Conservation (phyloP, 192 early-diverging fungal species). For the Allomyces macrogynus region DNA sequence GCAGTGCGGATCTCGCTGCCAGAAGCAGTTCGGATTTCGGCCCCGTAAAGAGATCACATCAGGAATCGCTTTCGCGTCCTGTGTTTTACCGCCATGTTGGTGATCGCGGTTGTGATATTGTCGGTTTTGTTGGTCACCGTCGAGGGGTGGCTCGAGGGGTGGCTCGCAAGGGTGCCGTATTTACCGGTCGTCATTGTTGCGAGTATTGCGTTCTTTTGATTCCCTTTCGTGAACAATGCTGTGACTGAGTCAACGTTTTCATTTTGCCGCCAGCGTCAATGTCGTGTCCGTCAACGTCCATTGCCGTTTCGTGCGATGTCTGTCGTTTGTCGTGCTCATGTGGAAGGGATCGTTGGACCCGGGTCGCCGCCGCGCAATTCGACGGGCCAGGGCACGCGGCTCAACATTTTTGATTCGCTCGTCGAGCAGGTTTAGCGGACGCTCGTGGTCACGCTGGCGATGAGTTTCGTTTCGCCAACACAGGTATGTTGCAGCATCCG, state of each 20-base stretch:
- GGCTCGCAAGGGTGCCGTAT: neutral
- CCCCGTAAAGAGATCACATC: too few relatives aligned
- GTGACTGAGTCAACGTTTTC: neutral
- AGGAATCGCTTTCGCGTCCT: neutral
- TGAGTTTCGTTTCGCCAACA: too few relatives aligned
- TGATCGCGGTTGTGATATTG: neutral
- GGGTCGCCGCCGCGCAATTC: neutral
- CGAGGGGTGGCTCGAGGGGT: neutral
- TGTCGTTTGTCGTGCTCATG: neutral
- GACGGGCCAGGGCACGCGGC: neutral
- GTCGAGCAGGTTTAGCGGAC: neutral
- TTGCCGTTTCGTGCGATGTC: neutral
- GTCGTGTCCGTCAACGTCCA: neutral
- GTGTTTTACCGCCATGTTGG: neutral
- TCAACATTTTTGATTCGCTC: neutral
- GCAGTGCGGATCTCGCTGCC: too few relatives aligned
- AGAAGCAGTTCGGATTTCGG: too few relatives aligned
- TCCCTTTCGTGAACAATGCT: too few relatives aligned
- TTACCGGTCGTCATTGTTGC: neutral
- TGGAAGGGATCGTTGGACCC: neutral
- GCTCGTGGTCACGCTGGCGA: neutral
- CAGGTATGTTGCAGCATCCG: too few relatives aligned
- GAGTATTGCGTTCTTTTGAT: neutral
- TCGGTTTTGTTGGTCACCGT: neutral
- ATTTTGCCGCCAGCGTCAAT: neutral